Conservation (phyloP, 2,329 filamentous ascomycete genomes). For the Fusarium algeriense region DNA sequence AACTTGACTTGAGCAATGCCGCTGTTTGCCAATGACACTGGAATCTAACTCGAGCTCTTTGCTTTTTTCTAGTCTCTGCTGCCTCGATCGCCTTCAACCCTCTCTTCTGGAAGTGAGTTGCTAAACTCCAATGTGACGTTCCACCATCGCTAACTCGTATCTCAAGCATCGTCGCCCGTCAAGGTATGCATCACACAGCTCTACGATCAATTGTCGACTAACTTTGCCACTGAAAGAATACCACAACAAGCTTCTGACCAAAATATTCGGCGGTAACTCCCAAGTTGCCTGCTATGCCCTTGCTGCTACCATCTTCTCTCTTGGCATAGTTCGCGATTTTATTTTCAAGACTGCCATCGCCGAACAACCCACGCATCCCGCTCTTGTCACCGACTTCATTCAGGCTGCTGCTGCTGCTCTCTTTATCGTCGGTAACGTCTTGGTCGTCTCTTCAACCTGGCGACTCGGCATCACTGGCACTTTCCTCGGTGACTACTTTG, state of each 20-base stretch:
- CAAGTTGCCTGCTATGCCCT: constrained; percentile 90
- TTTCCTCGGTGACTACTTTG: constrained; percentile 98
- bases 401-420: constrained; percentile 77
- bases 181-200: constrained; percentile 66
- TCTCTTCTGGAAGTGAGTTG: constrained; percentile 97
- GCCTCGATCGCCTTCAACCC: constrained; percentile 93
- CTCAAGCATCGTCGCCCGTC: constrained; percentile 81
- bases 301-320: constrained; percentile 87
- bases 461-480: constrained; percentile 94
- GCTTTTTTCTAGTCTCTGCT: constrained; percentile 75
- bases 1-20: constrained; percentile 9
- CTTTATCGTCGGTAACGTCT: constrained; percentile 80
- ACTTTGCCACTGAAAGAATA: constrained; percentile 73
- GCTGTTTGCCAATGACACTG: constrained; percentile 5
- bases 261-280: constrained; percentile 82
- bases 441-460: constrained; percentile 92
- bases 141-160: constrained; percentile 50
- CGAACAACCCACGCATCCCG: constrained; percentile 79
- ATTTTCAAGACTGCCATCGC: constrained; percentile 88
- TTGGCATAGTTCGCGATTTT: constrained; percentile 89
- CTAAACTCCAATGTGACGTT: constrained; percentile 4
- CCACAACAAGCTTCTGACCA: constrained; percentile 88
- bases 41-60: constrained; percentile 31
- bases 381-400: constrained; percentile 71
- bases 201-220: constrained; percentile 13